Percentiles rank a stretch among this genome's conserved stretches.
These are phyloP conservation scores for Silybum marianum DNA, from an alignment of 129 eudicot species.

Conservation along the genomic window DNA sequence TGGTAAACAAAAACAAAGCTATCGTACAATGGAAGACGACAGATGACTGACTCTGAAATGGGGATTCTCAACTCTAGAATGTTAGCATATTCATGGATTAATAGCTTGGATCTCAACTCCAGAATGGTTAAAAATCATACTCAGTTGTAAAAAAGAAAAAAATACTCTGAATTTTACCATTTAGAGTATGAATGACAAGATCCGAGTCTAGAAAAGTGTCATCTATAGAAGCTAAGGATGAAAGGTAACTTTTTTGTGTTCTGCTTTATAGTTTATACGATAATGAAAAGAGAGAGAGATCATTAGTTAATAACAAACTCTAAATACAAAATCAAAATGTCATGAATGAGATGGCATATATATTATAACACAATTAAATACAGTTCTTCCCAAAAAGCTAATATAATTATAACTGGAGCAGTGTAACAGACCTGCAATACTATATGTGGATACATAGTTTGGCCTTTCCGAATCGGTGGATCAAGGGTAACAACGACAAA, in stretches of 20 bases:
- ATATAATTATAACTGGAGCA: slow-evolving; percentile 16
- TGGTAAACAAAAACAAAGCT: background rate
- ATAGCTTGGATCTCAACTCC: background rate
- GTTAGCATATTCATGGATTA: background rate
- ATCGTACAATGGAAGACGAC: background rate
- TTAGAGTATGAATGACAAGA: background rate
- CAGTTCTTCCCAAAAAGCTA: slow-evolving; percentile 1
- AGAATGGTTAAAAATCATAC: background rate
- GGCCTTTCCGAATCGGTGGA: slow-evolving; percentile 99
- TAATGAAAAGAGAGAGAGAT: background rate
- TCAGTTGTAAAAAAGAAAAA: background rate
- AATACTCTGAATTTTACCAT: background rate
- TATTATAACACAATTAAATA: slow-evolving; percentile 1
- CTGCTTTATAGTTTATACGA: background rate
- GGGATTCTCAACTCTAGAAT: background rate
- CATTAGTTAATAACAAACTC: background rate
- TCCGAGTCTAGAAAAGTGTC: background rate
- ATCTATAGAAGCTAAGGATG: background rate
- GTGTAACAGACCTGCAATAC: slow-evolving; percentile 73
- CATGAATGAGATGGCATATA: background rate
- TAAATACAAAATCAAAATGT: background rate
- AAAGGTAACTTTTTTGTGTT: background rate
- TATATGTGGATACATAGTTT: slow-evolving; percentile 93
- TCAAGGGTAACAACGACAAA: slow-evolving; percentile 89
- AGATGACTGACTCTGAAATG: background rate